Evolutionary conservation across 441 rosid species (phyloP).

Genomic region (Corymbia citriodora): DNA sequence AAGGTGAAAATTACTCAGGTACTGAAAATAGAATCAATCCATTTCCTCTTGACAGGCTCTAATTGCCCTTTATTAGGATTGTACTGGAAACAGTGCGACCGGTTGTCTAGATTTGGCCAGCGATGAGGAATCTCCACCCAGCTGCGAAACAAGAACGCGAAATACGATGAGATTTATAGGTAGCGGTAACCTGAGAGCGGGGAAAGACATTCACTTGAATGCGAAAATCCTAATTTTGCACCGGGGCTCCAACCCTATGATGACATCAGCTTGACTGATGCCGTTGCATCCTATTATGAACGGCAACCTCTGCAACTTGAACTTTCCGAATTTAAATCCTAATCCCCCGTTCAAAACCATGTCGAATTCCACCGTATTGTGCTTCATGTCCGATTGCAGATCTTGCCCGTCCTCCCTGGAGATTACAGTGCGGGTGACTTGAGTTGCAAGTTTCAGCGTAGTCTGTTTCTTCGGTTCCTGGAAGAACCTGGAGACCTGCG

Average conservation of each 20-base stretch:
- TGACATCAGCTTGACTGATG: constrained; percentile 26
- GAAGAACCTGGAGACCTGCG: constrained; percentile 14
- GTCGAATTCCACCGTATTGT: neutral
- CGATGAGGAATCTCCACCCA: neutral
- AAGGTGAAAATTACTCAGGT: neutral
- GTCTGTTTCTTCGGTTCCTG: constrained; percentile 11
- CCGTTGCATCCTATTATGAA: constrained; percentile 10
- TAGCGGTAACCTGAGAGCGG: neutral
- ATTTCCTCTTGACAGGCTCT: neutral
- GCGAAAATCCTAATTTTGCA: constrained; percentile 48
- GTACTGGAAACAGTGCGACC: neutral
- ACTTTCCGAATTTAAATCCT: constrained; percentile 13
- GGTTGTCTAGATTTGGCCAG: neutral
- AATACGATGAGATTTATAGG: neutral
- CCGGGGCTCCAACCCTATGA: constrained; percentile 22
- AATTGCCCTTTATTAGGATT: neutral
- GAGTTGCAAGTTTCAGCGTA: neutral
- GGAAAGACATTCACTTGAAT: neutral
- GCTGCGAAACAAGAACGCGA: neutral
- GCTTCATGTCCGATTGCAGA: constrained; percentile 6
- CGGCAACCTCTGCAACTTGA: constrained; percentile 21
- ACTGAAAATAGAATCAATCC: neutral
- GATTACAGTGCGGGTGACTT: neutral
- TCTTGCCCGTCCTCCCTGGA: constrained; percentile 17
- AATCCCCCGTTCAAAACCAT: constrained; percentile 19